phyloP scores from a whole-genome alignment of 768 basidiomycete genomes.

The Boletus barrowsii region DNA sequence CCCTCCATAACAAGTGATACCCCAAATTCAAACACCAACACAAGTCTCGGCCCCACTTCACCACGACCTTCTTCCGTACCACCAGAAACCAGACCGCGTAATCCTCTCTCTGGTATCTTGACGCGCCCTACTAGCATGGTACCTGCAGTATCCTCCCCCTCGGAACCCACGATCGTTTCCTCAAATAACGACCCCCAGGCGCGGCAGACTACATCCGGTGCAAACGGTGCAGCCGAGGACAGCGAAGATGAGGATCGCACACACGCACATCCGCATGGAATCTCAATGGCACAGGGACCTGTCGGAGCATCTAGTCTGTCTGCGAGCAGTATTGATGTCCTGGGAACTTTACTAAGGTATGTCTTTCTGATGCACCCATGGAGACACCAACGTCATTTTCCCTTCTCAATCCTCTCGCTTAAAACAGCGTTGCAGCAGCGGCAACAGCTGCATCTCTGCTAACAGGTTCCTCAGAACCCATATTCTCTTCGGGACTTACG shows the following conservation, averaged over 20 bases:
- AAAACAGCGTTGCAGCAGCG: constrained; percentile 76
- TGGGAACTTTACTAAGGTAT: constrained; percentile 80
- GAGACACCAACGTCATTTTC: neutral
- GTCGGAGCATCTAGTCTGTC: constrained; percentile 43
- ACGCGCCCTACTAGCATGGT: constrained; percentile 36
- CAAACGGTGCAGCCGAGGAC: constrained; percentile 5
- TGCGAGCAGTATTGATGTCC: constrained; percentile 74
- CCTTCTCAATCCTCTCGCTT: neutral
- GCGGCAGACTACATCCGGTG: neutral
- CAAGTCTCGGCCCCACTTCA: constrained; percentile 2
- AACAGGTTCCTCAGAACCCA: constrained; percentile 66
- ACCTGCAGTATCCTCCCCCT: constrained; percentile 15
- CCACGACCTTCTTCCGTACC: constrained; percentile 24
- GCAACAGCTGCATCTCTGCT: constrained; percentile 85
- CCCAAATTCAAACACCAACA: constrained; percentile 4
- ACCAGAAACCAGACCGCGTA: constrained; percentile 31
- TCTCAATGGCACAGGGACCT: constrained; percentile 28
- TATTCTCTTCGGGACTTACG: constrained; percentile 56
- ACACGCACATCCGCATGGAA: constrained; percentile 17
- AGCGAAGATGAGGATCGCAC: constrained; percentile 16
- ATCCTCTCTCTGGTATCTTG: constrained; percentile 37
- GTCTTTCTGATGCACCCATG: constrained; percentile 13
- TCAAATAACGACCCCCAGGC: constrained; percentile 1
- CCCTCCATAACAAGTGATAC: constrained; percentile 2
- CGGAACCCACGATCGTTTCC: constrained; percentile 5